Conservation (phyloP, 2,329 filamentous ascomycete genomes). For the Epichloe festucae region DNA sequence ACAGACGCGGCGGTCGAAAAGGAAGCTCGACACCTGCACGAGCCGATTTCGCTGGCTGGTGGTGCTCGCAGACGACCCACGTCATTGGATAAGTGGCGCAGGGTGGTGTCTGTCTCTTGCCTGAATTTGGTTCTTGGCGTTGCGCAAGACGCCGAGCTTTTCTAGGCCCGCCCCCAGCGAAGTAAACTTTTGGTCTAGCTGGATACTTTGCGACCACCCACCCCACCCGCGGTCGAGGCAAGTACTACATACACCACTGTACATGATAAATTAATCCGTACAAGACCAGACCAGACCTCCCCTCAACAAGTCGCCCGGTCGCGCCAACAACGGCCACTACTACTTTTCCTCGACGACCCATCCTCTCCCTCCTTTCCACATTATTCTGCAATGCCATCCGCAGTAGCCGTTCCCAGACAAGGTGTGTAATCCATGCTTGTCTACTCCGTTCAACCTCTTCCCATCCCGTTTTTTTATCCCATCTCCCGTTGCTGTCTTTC, state of each 20-base stretch:
- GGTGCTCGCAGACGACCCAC: conserved; percentile 2
- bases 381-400: conserved; percentile 12
- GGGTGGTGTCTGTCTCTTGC: too few relatives aligned
- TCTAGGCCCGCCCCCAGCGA: too few relatives aligned
- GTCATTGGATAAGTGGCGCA: conserved; percentile 5
- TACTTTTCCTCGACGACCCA: background rate
- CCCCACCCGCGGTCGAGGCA: background rate
- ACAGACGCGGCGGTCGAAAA: background rate
- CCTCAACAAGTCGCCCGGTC: background rate
- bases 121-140: too few relatives aligned
- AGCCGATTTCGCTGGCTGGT: conserved; percentile 11
- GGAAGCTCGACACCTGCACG: conserved; percentile 3
- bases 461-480: background rate
- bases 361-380: conserved; percentile 2
- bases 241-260: too few relatives aligned
- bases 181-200: too few relatives aligned
- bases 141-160: too few relatives aligned
- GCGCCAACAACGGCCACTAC: background rate
- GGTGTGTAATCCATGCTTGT: conserved; percentile 9
- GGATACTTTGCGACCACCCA: background rate
- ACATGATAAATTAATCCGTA: too few relatives aligned
- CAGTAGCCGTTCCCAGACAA: conserved; percentile 11
- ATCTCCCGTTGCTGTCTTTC: background rate
- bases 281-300: too few relatives aligned
- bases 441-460: background rate